Conservation (phyloP, 371 early-diverging fungal species). For the Mortierella sp. region DNA sequence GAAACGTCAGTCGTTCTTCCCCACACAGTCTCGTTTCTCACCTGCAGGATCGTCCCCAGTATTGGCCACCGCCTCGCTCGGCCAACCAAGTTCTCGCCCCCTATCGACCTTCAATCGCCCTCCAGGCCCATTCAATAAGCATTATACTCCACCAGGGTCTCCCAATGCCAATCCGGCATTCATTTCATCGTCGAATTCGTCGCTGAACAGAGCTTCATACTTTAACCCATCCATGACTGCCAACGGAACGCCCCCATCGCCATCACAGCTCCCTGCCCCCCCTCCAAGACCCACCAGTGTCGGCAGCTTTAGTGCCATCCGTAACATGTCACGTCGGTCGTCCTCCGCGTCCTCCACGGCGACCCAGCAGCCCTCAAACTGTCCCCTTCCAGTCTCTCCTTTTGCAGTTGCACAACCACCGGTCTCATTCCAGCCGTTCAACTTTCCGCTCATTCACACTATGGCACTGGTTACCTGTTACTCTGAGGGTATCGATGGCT, state of each 20-base stretch:
- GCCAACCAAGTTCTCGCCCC: constrained; percentile 37
- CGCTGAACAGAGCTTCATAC: constrained; percentile 34
- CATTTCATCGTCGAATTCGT: constrained; percentile 26
- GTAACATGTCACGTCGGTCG: constrained; percentile 54
- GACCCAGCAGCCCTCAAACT: constrained; percentile 20
- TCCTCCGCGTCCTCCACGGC: constrained; percentile 55
- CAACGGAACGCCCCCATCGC: constrained; percentile 44
- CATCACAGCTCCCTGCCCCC: constrained; percentile 25
- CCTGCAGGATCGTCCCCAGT: constrained; percentile 31
- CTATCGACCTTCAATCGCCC: constrained; percentile 52
- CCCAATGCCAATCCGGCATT: constrained; percentile 27
- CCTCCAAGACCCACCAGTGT: constrained; percentile 31
- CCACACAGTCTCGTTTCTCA: constrained; percentile 47
- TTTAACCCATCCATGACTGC: constrained; percentile 15
- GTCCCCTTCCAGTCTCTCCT: constrained; percentile 38
- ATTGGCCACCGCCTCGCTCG: constrained; percentile 22
- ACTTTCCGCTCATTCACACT: constrained; percentile 77
- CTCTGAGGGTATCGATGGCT: constrained; percentile 90
- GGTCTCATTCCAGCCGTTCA: constrained; percentile 68
- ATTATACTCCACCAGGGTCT: constrained; percentile 48
- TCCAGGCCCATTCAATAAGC: constrained; percentile 46
- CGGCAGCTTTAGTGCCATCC: constrained; percentile 43
- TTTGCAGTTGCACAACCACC: constrained; percentile 59
- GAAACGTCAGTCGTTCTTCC: constrained; percentile 29
- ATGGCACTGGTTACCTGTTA: constrained; percentile 89